These are phyloP conservation scores for Capronia americana DNA, from an alignment of 2,329 filamentous ascomycete species.

Conservation along the genomic window DNA sequence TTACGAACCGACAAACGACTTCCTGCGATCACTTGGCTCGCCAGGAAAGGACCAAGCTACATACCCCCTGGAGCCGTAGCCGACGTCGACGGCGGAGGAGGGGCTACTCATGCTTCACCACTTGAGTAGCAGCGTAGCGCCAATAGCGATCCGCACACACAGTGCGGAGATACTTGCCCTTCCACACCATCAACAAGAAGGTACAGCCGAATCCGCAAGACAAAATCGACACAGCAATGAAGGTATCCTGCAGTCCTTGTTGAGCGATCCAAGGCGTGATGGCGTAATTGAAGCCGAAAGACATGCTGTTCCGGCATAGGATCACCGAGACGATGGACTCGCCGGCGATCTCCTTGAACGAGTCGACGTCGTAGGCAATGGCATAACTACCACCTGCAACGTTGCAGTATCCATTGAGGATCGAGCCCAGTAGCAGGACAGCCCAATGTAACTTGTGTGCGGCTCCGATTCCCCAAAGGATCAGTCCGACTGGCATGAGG, in stretches of 20 bases:
- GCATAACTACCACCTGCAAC: slow-evolving; percentile 52
- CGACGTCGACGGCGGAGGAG: no score
- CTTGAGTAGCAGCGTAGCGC: no score
- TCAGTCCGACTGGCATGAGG: slow-evolving; percentile 52
- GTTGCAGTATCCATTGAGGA: slow-evolving; percentile 53
- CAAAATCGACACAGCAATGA: slow-evolving; percentile 50
- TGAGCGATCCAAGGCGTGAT: slow-evolving; percentile 54
- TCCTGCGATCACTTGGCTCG: no score
- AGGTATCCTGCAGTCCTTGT: slow-evolving; percentile 49
- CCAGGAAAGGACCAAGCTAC: no score
- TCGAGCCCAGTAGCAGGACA: slow-evolving; percentile 57
- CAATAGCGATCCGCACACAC: no score
- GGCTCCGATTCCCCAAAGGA: slow-evolving; percentile 61
- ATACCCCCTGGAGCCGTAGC: no score
- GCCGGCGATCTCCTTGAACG: slow-evolving; percentile 55
- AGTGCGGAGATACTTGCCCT: slow-evolving; percentile 46
- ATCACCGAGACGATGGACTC: slow-evolving; percentile 60
- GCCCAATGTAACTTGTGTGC: slow-evolving; percentile 57
- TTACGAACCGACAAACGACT: no score
- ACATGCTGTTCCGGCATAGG: slow-evolving; percentile 57
- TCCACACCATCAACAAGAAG: slow-evolving; percentile 50
- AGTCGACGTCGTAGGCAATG: slow-evolving; percentile 57
- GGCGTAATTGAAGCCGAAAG: slow-evolving; percentile 51
- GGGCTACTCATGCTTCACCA: no score
- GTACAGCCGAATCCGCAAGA: slow-evolving; percentile 46